Conservation (phyloP, 768 basidiomycete species). For the Hortiboletus campestris region DNA sequence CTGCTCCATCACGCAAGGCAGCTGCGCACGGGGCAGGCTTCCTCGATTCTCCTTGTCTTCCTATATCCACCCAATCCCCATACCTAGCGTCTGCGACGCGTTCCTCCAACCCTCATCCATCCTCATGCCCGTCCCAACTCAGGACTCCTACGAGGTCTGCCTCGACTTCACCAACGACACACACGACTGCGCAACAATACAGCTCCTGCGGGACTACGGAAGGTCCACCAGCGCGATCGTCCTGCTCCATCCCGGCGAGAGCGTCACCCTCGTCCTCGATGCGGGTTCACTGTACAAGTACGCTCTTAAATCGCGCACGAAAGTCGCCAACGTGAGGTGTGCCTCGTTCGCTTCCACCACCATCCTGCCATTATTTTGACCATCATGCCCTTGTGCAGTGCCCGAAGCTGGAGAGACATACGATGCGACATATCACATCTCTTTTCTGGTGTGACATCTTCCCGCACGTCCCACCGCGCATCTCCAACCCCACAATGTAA, state of each 20-base stretch:
- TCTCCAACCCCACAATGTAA: conserved; percentile 39
- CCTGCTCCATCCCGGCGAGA: conserved; percentile 60
- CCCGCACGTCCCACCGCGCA: conserved; percentile 33
- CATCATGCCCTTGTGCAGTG: conserved; percentile 37
- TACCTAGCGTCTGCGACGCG: conserved; percentile 36
- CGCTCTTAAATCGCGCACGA: conserved; percentile 61
- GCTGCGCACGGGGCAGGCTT: conserved; percentile 23
- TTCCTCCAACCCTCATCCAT: conserved; percentile 35
- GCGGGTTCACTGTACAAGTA: conserved; percentile 69
- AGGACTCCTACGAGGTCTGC: conserved; percentile 57
- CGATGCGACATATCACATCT: conserved; percentile 61
- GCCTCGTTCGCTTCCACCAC: conserved; percentile 20
- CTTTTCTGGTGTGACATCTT: conserved; percentile 41
- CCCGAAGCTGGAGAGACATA: conserved; percentile 64
- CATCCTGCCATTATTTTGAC: conserved; percentile 3
- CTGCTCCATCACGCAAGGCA: conserved; percentile 31
- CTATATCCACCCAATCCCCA: conserved; percentile 15
- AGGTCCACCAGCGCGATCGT: conserved; percentile 51
- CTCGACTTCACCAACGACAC: conserved; percentile 73
- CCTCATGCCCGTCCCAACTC: conserved; percentile 50
- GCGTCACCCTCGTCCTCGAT: conserved; percentile 64
- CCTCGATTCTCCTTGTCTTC: conserved; percentile 16
- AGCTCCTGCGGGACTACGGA: conserved; percentile 64
- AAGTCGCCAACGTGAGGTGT: conserved; percentile 70
- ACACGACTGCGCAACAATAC: conserved; percentile 59